Conservation (phyloP, 163 green algal species). For the Scenedesmus sp. region DNA sequence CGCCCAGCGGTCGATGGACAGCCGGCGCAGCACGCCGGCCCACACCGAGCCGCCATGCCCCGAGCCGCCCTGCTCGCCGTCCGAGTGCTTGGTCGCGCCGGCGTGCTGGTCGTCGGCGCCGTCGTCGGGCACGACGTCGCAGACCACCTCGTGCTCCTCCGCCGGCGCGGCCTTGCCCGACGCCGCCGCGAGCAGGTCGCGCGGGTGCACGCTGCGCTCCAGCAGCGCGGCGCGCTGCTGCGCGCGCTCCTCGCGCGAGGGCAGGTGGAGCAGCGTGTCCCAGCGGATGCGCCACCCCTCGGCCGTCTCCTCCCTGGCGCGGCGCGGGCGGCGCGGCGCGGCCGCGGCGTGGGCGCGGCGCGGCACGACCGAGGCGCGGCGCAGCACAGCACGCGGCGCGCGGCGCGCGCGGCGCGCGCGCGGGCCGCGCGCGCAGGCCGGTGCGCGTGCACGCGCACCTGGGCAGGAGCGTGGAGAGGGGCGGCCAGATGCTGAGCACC, state of each 20-base stretch:
- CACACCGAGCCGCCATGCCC: too few species aligned
- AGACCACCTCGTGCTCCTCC: not conserved
- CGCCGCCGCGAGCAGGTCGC: too few species aligned
- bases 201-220: too few species aligned
- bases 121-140: not conserved
- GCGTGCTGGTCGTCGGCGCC: not conserved
- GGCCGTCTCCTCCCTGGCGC: slow-evolving; percentile 56
- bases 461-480: slow-evolving; percentile 28
- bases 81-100: too few species aligned
- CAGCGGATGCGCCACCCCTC: slow-evolving; percentile 55
- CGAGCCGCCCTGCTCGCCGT: too few species aligned
- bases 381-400: not conserved
- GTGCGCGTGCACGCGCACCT: not conserved
- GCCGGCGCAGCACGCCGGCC: too few species aligned
- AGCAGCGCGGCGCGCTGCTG: not conserved
- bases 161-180: too few species aligned
- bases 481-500: slow-evolving; percentile 27
- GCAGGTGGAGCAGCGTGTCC: slow-evolving; percentile 40
- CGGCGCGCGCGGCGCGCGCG: not conserved
- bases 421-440: not conserved
- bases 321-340: too few species aligned
- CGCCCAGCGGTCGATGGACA: too few species aligned
- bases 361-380: not conserved
- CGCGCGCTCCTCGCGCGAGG: not conserved
- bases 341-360: not conserved